Evolutionary conservation across 495 filamentous ascomycete species (phyloP), one percentile per base, ranked within the genome.

Genomic region (Trichoderma asperelloides): DNA sequence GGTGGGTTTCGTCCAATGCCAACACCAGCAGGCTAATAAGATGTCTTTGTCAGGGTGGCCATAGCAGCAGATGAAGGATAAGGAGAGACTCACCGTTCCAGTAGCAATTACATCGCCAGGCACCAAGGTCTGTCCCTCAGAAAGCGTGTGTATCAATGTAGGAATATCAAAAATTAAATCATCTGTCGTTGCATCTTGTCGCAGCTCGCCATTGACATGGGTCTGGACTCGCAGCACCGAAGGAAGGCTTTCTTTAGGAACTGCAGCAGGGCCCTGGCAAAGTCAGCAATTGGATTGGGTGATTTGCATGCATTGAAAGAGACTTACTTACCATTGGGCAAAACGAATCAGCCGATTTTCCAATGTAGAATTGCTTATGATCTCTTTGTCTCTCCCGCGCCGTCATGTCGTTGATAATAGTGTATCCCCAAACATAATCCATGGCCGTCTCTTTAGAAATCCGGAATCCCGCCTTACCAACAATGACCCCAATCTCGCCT

Each of bases 351-450:
- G 78, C 71, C 0, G 80, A 83, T 70, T 86, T 85, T 15, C 84
- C 82, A 55, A 86, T 79, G 65, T 80, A 86, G 70, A 84, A 85
- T 69, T 86, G 84, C 68, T 84, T 84, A 55, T 86, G 84, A 65
- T 85, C 84, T 64, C 82, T 72, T 68, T 87, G 85, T 23, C 77
- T 75, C 68, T 86, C 82, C 11, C 85, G 75, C 1, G 83, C 84
- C 55, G 83, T 85, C 67, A 86, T 70, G 67, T 86, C 82, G 69
- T 87, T 86, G 62, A 86, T 78, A 65, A 86, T 85, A 0, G 83
- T 85, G 69, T 82, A 86, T 0, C 83, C 82, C 82, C 83, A 85
- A 9, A 86, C 80, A 68, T 86, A 72, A 27, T 82, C 73, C 77
- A 79, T 74, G 0, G 84, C 83, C 62, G 83, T 75, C 1, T 74